Evolutionary conservation across 495 filamentous ascomycete genomes (phyloP), one percentile per base, ranked within the genome.

Genomic region (Parachaetomium inaequale): DNA sequence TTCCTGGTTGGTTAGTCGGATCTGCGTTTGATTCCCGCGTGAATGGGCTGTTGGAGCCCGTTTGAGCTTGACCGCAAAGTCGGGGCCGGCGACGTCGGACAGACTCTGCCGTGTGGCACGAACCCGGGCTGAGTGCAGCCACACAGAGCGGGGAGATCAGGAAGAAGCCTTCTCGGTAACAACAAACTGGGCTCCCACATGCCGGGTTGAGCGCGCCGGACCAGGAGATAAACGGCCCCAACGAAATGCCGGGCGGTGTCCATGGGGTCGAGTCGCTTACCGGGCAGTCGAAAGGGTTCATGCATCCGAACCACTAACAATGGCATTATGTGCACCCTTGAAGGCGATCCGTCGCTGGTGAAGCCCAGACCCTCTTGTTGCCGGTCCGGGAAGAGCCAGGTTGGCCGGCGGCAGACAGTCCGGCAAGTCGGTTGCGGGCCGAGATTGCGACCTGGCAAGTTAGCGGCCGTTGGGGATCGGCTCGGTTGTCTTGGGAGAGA

Each of bases 21-120:
- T 67, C 65, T 58, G 53, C 62, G 65, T 67, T 64, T 67, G 65
- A 67, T 64, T 40, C 53, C 58, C 54, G 19, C 23, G 8, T 19
- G 61, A 32, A 58, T 32, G 58, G 38, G 52, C 11, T 55, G 32
- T 10, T 7, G 34, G 4, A 7, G 7, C 28, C 52, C 21, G 34
- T 12, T 40, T 55, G 31, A 25, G 32, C 25, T 23, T 29, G 46
- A 29, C 46, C 23, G 19, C 21, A 25, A 11, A 17, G 23, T 23
- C 43, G 19, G 21, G 10, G 23, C 7, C 11, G 45, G 21, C 8
- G 7, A 26, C 11, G 23, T 2, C 1, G 14, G 45, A 12, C 10
- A 8, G n/a, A 12, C 21, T 26, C 4, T 40, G 36, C 12, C 14
- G 34, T 40, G 5, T 40, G 5, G 36, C 36, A 12, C 12, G 36